Evolutionary conservation across 306 rosid genomes (phyloP).

Genomic region (Cyclanthera cordifolia): DNA sequence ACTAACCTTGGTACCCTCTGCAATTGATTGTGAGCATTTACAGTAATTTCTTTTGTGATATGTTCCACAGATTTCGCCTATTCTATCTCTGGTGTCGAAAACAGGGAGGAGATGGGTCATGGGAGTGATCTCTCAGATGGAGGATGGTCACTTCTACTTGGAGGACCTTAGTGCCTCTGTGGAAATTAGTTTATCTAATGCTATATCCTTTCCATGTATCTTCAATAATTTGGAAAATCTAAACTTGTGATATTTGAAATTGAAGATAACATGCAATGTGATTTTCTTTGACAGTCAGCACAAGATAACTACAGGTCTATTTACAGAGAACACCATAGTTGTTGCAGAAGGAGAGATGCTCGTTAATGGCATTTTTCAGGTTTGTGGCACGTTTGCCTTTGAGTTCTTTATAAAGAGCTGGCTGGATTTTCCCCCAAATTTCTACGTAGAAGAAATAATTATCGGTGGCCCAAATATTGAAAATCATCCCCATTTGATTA

Average conservation of each 20-base stretch:
- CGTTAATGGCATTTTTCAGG: slow-evolving; percentile 69
- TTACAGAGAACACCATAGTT: slow-evolving; percentile 82
- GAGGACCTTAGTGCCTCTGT: slow-evolving; percentile 81
- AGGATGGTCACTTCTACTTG: slow-evolving; percentile 76
- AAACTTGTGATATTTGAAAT: background rate
- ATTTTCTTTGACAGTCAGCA: slow-evolving; percentile 61
- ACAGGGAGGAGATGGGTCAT: slow-evolving; percentile 75
- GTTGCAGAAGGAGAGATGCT: slow-evolving; percentile 97
- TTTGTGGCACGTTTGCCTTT: slow-evolving; percentile 23
- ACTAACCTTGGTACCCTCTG: background rate
- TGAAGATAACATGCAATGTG: slow-evolving; percentile 13
- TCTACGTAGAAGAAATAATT: too few relatives aligned
- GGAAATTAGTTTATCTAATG: slow-evolving; percentile 51
- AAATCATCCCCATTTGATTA: too few relatives aligned
- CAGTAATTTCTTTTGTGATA: slow-evolving; percentile 1
- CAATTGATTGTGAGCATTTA: background rate
- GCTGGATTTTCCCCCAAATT: background rate
- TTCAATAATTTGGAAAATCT: slow-evolving; percentile 1
- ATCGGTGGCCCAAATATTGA: too few relatives aligned
- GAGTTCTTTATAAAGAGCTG: background rate
- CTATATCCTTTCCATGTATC: slow-evolving; percentile 56
- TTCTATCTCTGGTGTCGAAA: slow-evolving; percentile 86
- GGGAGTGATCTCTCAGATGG: slow-evolving; percentile 83
- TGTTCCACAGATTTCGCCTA: slow-evolving; percentile 70
- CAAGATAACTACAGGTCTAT: slow-evolving; percentile 93